Conservation (phyloP, 2,329 filamentous ascomycete genomes). For the Cryphonectria carpinicola region DNA sequence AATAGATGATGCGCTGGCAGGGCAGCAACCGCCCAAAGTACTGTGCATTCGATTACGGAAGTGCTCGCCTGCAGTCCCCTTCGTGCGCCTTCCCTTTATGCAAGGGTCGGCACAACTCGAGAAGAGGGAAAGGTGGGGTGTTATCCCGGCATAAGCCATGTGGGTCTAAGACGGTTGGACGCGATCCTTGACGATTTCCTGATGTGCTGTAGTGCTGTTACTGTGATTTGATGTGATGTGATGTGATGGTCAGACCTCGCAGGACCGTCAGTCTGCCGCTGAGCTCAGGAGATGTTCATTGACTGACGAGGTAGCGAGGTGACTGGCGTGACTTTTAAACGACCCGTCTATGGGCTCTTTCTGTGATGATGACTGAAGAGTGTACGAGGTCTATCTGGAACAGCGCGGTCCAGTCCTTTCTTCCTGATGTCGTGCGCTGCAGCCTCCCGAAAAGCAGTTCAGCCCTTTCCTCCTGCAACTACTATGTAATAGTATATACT, state of each 20-base stretch:
- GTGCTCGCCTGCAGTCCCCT: not conserved
- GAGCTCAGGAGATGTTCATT: not conserved
- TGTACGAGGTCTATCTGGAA: not conserved
- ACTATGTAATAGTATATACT: not conserved
- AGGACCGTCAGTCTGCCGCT: not conserved
- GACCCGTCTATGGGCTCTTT: not conserved
- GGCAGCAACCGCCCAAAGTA: not conserved
- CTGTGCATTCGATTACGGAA: not conserved
- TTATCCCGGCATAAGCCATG: conserved; percentile 3
- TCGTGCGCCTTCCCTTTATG: conserved; percentile 7
- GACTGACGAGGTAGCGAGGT: not conserved
- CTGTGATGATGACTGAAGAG: not conserved
- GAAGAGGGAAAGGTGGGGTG: conserved; percentile 11
- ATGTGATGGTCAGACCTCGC: not conserved
- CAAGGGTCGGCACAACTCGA: conserved; percentile 7
- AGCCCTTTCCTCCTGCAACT: not conserved
- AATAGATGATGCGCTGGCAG: conserved; percentile 20
- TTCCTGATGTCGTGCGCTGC: not conserved
- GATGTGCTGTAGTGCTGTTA: not conserved
- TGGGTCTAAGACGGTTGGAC: not conserved
- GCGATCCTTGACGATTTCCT: not conserved
- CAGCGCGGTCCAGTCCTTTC: not conserved
- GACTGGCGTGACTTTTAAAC: no score
- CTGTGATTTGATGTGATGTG: not conserved
- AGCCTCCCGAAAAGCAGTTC: not conserved